A percentile compares a stretch with the other conserved stretches of the same genome.
phyloP scores from a whole-genome alignment of 768 basidiomycete species.

The Tricholomella constricta region DNA sequence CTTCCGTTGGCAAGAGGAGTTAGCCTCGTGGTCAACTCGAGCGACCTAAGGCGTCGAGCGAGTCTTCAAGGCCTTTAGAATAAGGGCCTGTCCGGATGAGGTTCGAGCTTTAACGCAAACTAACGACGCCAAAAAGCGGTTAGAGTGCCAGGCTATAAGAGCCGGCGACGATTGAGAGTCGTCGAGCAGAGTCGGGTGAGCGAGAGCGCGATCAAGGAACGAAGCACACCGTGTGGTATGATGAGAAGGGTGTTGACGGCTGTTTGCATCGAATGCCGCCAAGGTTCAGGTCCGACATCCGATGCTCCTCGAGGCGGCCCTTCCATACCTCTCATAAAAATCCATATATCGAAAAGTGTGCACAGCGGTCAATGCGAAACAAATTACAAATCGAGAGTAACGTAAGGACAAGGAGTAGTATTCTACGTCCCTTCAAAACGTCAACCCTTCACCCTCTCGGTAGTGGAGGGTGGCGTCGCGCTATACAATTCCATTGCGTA shows the following conservation, averaged over 20 bases:
- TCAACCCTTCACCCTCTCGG: slow-evolving; percentile 4
- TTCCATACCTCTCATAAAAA: no score
- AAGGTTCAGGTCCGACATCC: neutral
- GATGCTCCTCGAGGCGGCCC: no score
- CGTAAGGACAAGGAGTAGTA: no score
- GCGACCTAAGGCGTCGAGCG: neutral
- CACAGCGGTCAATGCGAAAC: no score
- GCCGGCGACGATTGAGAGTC: neutral
- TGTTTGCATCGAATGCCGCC: slow-evolving; percentile 3
- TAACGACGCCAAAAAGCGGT: neutral
- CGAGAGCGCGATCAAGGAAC: slow-evolving; percentile 5
- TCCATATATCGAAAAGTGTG: no score
- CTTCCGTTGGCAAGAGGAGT: neutral
- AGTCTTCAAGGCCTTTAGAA: neutral
- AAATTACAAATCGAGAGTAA: no score
- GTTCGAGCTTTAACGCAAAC: neutral
- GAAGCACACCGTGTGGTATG: slow-evolving; percentile 8
- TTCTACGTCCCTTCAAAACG: no score
- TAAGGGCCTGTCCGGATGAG: slow-evolving; percentile 1
- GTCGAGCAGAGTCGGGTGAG: neutral
- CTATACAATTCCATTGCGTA: neutral
- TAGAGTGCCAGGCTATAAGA: neutral
- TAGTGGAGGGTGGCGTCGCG: slow-evolving; percentile 4
- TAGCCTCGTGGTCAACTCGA: slow-evolving; percentile 2
- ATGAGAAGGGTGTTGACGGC: slow-evolving; percentile 12